A percentile compares a stretch with the other conserved stretches of the same genome.
Evolutionary conservation across 2,329 filamentous ascomycete genomes (phyloP).

Genomic region (Claviceps cyperi): DNA sequence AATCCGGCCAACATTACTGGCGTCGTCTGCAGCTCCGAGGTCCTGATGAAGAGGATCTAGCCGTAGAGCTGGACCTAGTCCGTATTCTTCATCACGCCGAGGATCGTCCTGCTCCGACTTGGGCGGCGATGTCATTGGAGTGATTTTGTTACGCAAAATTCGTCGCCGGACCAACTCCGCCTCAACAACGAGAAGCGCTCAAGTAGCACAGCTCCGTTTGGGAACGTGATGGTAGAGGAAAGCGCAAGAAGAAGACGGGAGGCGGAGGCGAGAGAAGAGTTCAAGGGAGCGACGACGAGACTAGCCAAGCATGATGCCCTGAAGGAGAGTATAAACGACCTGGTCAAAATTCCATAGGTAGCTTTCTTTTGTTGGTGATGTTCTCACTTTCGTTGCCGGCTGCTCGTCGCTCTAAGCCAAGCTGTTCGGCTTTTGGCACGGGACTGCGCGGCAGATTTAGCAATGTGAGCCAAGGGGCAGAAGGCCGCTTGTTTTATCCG

Average conservation of each 20-base stretch:
- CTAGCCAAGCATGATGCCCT: background rate
- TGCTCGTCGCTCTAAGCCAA: background rate
- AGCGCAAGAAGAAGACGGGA: background rate
- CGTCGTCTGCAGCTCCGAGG: background rate
- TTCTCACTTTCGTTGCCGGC: background rate
- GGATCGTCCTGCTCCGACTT: constrained; percentile 2
- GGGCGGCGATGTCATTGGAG: constrained; percentile 4
- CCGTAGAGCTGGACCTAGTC: background rate
- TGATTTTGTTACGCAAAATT: background rate
- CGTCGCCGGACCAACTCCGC: background rate
- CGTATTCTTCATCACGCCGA: background rate
- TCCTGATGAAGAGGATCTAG: background rate
- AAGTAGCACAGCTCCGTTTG: background rate
- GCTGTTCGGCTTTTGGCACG: background rate
- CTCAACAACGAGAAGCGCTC: background rate
- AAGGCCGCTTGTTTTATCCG: background rate
- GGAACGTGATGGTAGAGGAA: background rate
- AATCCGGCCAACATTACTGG: background rate
- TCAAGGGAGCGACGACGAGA: background rate
- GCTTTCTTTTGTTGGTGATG: background rate
- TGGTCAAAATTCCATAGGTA: background rate
- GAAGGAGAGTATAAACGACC: background rate
- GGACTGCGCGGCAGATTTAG: background rate
- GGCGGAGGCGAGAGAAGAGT: background rate
- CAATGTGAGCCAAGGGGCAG: background rate